Conservation (phyloP, 768 basidiomycete species). For the Antrodiella citrinella region DNA sequence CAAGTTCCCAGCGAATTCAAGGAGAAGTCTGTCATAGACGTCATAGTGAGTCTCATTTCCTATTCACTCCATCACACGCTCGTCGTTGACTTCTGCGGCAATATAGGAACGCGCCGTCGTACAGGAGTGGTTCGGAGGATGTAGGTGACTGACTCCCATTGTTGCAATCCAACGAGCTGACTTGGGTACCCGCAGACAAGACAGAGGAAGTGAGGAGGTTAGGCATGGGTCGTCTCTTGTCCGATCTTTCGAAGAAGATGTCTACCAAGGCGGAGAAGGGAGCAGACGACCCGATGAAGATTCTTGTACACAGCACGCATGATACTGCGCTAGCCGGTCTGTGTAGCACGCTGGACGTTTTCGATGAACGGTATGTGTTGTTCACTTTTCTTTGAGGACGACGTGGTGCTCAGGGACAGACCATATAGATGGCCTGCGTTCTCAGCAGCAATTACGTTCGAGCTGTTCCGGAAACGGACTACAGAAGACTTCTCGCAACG, state of each 20-base stretch:
- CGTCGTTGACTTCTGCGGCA: no score
- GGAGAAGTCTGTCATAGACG: conserved; percentile 48
- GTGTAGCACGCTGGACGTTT: conserved; percentile 59
- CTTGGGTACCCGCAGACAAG: conserved; percentile 57
- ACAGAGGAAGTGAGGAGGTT: conserved; percentile 67
- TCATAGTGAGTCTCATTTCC: conserved; percentile 53
- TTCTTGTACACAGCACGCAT: conserved; percentile 65
- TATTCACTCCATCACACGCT: no score
- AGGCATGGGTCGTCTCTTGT: conserved; percentile 70
- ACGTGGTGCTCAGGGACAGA: not conserved
- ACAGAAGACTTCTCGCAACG: conserved; percentile 7
- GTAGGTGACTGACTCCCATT: conserved; percentile 17
- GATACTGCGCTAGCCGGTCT: conserved; percentile 65
- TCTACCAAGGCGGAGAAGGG: conserved; percentile 42
- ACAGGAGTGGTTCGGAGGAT: conserved; percentile 71
- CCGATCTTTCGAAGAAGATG: conserved; percentile 58
- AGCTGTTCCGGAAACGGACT: conserved; percentile 41
- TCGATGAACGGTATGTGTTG: conserved; percentile 52
- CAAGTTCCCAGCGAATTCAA: conserved; percentile 65
- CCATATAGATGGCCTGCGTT: conserved; percentile 61
- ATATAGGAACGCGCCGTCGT: conserved; percentile 65
- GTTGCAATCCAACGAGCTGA: no score
- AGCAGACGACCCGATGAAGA: conserved; percentile 42
- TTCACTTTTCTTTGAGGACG: not conserved
- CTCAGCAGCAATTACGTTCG: conserved; percentile 66